Percentiles rank a stretch among this genome's conserved stretches.
phyloP scores from a whole-genome alignment of 257 asterid genomes.

The Ajuga chamaepitys region DNA sequence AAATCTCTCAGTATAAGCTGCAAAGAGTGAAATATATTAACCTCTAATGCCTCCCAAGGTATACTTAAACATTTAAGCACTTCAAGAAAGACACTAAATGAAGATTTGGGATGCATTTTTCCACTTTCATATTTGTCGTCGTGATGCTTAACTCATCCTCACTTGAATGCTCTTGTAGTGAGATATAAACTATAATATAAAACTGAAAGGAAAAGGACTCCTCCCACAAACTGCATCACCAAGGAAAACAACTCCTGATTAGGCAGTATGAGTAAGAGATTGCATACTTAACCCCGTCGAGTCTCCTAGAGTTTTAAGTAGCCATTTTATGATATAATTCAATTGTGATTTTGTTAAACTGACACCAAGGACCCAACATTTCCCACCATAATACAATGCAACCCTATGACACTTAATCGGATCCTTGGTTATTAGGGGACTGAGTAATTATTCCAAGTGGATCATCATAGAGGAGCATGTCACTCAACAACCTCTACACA shows the following conservation, averaged over 20 bases:
- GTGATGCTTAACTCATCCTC: conserved; percentile 61
- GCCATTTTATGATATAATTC: conserved; percentile 40
- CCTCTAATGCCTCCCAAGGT: conserved; percentile 56
- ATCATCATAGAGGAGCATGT: conserved; percentile 52
- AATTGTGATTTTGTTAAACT: conserved; percentile 51
- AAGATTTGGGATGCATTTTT: conserved; percentile 58
- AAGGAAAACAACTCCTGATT: conserved; percentile 36
- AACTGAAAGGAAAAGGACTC: conserved; percentile 36
- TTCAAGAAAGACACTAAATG: conserved; percentile 55
- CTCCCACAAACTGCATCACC: conserved; percentile 64
- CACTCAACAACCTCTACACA: conserved; percentile 49
- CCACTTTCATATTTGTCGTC: conserved; percentile 46
- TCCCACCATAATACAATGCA: conserved; percentile 43
- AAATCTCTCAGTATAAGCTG: conserved; percentile 58
- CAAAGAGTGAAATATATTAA: conserved; percentile 56
- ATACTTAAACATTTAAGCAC: conserved; percentile 40
- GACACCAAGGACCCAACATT: conserved; percentile 56
- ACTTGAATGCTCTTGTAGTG: conserved; percentile 40
- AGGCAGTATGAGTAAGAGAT: conserved; percentile 47
- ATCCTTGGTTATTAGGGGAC: conserved; percentile 55
- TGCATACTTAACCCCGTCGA: conserved; percentile 54
- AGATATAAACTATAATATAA: conserved; percentile 62
- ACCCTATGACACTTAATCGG: conserved; percentile 69
- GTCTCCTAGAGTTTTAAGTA: conserved; percentile 29
- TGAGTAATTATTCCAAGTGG: conserved; percentile 47